phyloP scores from a whole-genome alignment of 192 early-diverging fungal genomes.

The Coemansia sp. region DNA sequence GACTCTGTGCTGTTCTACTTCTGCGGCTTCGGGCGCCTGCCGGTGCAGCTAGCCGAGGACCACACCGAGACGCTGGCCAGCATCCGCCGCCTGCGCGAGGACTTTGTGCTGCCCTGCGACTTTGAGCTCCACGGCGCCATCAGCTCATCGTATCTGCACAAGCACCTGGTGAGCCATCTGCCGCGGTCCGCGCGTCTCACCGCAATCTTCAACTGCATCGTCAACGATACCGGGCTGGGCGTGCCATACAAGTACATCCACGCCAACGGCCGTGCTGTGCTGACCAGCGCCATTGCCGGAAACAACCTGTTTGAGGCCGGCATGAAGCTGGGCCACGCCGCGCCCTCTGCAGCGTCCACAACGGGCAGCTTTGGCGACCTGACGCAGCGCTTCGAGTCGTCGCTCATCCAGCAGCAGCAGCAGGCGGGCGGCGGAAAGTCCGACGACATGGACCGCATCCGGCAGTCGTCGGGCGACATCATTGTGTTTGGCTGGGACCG shows the following conservation, averaged over 20 bases:
- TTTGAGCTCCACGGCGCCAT: constrained; percentile 70
- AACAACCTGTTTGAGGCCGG: constrained; percentile 44
- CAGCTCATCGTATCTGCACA: constrained; percentile 65
- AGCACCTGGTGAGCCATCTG: constrained; percentile 61
- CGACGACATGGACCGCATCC: constrained; percentile 24
- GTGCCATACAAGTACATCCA: constrained; percentile 60
- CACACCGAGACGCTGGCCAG: constrained; percentile 33
- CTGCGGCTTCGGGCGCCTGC: constrained; percentile 69
- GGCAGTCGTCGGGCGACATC: constrained; percentile 40
- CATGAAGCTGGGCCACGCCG: constrained; percentile 8
- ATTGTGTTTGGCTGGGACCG: constrained; percentile 68
- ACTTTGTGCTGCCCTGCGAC: constrained; percentile 77
- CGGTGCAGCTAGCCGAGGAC: constrained; percentile 25
- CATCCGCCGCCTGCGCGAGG: constrained; percentile 60
- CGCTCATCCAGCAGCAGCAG: constrained; percentile 33
- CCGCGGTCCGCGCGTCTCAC: constrained; percentile 71
- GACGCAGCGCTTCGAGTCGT: constrained; percentile 37
- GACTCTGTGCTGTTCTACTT: constrained; percentile 80
- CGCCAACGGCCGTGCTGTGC: constrained; percentile 39
- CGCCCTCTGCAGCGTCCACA: background rate
- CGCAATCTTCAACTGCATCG: constrained; percentile 73
- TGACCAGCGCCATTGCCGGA: constrained; percentile 44
- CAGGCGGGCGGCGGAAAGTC: constrained; percentile 11
- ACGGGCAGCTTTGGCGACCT: constrained; percentile 42
- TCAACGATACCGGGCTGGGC: constrained; percentile 65